Base-by-base conservation (phyloP, 1,284 basidiomycete species). In the Baeospora myosura region DNA sequence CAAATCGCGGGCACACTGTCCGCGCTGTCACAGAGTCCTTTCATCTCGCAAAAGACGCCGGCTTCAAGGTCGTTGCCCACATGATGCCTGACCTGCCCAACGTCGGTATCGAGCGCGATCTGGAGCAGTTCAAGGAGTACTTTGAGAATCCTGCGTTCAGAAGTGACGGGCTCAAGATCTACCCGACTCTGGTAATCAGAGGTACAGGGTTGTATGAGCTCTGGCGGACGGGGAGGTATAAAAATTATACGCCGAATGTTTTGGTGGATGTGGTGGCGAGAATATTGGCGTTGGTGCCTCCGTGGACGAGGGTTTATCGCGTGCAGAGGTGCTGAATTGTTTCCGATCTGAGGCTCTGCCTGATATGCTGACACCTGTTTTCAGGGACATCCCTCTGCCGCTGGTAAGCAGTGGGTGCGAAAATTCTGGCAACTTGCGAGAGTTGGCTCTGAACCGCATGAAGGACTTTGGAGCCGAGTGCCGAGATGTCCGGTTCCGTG, bases 71-170 rank as follows among this genome's bases (percentile, higher is more conserved):
- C 43, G 94, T 97, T 30, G 92, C 92, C 14, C 93, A 97, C 59
- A 96, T 96, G 93, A 97, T 97, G 93, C 88, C 92, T 42, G 84
- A 96, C 65, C 76, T 98, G 5, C 96, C 96, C 10, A 99, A 98
- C 60, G 91, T 98, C 42, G 95, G 95, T 31, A 78, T 96, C 42
- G 95, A 98, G 67, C 80, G 95, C 36, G 95, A 99, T 60, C 81
- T 99, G 44, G 95, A 95, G 60, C 96, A 98, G 59, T 99, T 99
- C 76, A 95, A 97, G 60, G 88, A 89, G 52, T 98, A 95, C 61
- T 99, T 99, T 57, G 96, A 98, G 66, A 98, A 98, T 57, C 96
- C 96, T 3, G 89, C 89, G 0, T 99, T 98, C 70, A 72, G 96
- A 45, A 94, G 91, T 37, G 95, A 99, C 57, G 96, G 96, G 1